Evolutionary conservation across 331 rosid genomes (phyloP), one percentile per base, ranked within the genome.

Genomic region (Cydonia oblonga): DNA sequence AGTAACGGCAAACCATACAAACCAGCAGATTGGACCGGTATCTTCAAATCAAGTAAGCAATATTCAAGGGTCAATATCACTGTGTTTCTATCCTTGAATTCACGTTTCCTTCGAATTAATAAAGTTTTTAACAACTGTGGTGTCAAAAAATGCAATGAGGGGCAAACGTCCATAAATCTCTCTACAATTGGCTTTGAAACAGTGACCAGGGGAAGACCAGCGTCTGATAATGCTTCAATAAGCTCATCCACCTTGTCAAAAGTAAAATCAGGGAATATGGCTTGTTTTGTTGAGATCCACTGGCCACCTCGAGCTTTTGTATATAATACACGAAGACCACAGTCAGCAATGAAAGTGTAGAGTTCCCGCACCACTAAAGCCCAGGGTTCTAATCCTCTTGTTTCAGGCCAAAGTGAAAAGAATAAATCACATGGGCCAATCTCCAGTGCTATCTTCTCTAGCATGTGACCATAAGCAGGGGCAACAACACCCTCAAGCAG

Each of bases 261-360:
- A 80, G 87, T 82, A 78, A 89, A 93, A 86, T 93, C 98, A 52
- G 98, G 98, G 86, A 93, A 91, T 71, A 93, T 85, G 51, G 98
- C 92, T 67, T 91, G 90, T 84, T 83, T 93, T 60, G 95, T 81
- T 51, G 97, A 89, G 80, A 91, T 86, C 98, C 98, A 93, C 78
- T 89, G 97, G 61, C 98, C 98, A 65, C 95, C 98, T 82, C 92
- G 81, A 67, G 98, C 98, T 84, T 89, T 87, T 42, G 98, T 93
- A 80, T 87, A 84, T 26, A 93, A 75, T 71, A 91, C 88, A 71
- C 81, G 86, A 57, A 88, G 83, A 80, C 88, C 87, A 83, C 75
- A 86, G 73, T 93, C 96, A 30, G 95, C 87, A 80, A 93, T 80
- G 77, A 85, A 93, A 72, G 53, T 71, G 79, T 89, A 93, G 52